A percentile compares a stretch with the other conserved stretches of the same genome.
These are phyloP conservation scores for Phytophthora nicotianae DNA, from an alignment of 352 stramenopile genomes.

Conservation along the genomic window DNA sequence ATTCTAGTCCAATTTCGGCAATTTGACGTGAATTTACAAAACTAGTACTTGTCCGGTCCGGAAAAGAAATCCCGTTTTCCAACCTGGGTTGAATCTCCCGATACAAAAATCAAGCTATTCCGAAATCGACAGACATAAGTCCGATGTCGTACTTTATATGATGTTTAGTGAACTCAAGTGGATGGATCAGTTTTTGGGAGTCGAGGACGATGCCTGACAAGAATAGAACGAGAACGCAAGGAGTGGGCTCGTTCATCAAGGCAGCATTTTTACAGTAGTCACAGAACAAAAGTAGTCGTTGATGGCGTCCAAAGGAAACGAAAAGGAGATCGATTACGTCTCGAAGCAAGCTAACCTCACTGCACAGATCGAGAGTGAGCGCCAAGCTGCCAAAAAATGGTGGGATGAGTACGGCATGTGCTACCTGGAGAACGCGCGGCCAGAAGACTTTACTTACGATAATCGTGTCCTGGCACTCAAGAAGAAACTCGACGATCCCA, in stretches of 20 bases:
- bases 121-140: no score
- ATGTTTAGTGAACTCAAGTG: no score
- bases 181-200: no score
- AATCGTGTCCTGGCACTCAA: conserved; percentile 78
- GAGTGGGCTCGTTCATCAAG: not conserved
- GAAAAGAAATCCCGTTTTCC: no score
- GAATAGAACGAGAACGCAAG: not conserved
- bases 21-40: no score
- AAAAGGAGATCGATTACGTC: conserved; percentile 84
- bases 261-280: not conserved
- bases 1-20: no score
- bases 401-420: conserved; percentile 84
- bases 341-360: conserved; percentile 86
- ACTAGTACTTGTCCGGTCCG: no score
- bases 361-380: conserved; percentile 83
- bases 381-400: conserved; percentile 76
- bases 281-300: not conserved
- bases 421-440: conserved; percentile 79
- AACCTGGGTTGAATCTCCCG: no score
- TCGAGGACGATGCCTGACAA: not conserved
- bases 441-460: conserved; percentile 84
- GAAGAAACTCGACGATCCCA: conserved; percentile 60
- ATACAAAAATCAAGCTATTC: no score
- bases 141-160: no score
- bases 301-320: conserved; percentile 55